These are phyloP conservation scores for Solanum clarkiae DNA, from an alignment of 257 asterid genomes.

Conservation along the genomic window DNA sequence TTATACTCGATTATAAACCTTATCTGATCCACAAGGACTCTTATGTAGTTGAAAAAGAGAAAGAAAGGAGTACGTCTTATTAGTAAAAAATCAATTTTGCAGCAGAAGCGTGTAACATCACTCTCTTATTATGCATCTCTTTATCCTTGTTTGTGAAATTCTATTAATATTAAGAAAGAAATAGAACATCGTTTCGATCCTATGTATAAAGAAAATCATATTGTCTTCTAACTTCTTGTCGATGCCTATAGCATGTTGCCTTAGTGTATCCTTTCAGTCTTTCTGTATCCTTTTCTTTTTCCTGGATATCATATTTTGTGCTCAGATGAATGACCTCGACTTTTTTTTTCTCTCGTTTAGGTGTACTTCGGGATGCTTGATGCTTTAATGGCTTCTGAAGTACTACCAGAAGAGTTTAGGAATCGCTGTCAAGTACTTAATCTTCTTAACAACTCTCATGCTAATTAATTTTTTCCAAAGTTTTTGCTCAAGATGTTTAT, in stretches of 20 bases:
- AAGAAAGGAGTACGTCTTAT: background rate
- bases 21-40: background rate
- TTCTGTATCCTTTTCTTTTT: background rate
- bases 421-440: slow-evolving; percentile 57
- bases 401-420: slow-evolving; percentile 86
- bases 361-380: slow-evolving; percentile 97
- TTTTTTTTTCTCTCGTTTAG: slow-evolving; percentile 14
- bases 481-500: background rate
- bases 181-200: background rate
- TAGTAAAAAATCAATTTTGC: background rate
- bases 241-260: background rate
- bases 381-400: slow-evolving; percentile 88
- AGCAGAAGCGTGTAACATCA: background rate
- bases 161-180: background rate
- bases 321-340: background rate
- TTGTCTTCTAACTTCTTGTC: background rate
- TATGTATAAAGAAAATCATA: background rate
- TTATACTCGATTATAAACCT: background rate
- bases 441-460: background rate
- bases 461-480: background rate
- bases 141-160: background rate
- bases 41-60: background rate
- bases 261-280: background rate
- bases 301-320: background rate
- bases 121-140: background rate